Evolutionary conservation across 2,329 filamentous ascomycete species (phyloP), one percentile per base, ranked within the genome.

Genomic region (Fusarium protoensiforme): DNA sequence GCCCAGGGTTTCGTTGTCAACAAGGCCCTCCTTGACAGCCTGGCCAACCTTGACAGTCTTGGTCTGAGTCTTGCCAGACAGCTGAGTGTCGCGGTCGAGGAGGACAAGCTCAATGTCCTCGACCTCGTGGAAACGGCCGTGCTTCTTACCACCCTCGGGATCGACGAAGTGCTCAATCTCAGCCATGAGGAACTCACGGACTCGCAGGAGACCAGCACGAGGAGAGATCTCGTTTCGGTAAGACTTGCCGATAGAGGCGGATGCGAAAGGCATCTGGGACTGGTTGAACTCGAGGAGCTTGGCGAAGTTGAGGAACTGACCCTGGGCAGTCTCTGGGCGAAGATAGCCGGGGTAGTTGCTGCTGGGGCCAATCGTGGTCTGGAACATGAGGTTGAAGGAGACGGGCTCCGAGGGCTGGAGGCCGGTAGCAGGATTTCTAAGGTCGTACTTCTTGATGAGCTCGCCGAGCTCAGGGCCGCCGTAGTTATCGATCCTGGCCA

Each of bases 111-210:
- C 92, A 54, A 96, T 85, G 76, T 97, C 87, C 80, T 94, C 92
- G 67, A 99, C 92, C 78, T 98, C 94, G 53, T 90, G 84, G 84
- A 99, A 99, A 65, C 95, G 93, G 61, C 89, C 85, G 82, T 99
- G 96, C 85, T 96, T 97, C 91, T 99, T 99, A 84, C 95, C 94
- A 80, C 94, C 91, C 79, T 96, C 88, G 13, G 96, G 96, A 79
- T 99, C 96, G 75, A 99, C 96, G 81, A 94, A 99, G 84, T 99
- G 96, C 86, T 99, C 96, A 77, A 99, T 98, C 85, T 99, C 96
- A 27, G 96, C 96, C 96, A 99, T 98, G 78, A 98, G 85, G 85
- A 99, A 98, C 83, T 99, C 96, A 78, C 96, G 94, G 48, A 99
- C 96, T 77, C 96, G 93, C 67, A 99, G 86, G 43, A 99, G 91